These are phyloP conservation scores for Tolypocladium inflatum DNA, from an alignment of 2,329 filamentous ascomycete genomes.

Conservation along the genomic window DNA sequence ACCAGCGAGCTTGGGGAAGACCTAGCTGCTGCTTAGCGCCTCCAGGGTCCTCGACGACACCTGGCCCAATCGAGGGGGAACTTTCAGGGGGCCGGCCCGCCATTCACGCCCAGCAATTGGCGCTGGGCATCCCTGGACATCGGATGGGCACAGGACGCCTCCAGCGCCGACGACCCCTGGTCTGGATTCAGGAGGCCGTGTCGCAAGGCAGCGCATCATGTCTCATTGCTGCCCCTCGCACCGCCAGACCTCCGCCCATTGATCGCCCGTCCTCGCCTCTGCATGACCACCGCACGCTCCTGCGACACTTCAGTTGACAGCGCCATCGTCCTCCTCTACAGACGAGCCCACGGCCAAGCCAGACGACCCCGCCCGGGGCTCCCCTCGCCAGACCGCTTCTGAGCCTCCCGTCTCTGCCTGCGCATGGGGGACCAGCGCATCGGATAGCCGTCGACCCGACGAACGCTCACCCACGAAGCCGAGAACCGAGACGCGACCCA, in stretches of 20 bases:
- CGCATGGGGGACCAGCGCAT: not conserved
- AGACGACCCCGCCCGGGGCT: not conserved
- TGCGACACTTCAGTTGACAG: not conserved
- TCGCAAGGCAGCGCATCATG: constrained; percentile 22
- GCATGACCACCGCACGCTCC: not conserved
- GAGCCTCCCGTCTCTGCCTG: not conserved
- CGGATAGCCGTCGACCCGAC: constrained; percentile 2
- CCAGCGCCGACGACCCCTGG: not conserved
- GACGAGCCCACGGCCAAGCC: not conserved
- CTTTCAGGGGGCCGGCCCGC: constrained; percentile 1
- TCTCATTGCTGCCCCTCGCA: constrained; percentile 20
- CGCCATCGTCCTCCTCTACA: not conserved
- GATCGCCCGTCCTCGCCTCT: not conserved
- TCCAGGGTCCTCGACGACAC: not conserved
- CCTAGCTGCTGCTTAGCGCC: not conserved
- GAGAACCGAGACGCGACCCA: not conserved
- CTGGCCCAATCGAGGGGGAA: not conserved
- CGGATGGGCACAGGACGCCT: not conserved
- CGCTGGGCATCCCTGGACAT: not conserved
- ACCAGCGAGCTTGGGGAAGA: not conserved
- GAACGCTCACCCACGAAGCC: not conserved
- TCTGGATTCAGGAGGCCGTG: not conserved
- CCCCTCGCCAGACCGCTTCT: not conserved
- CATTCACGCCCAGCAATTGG: constrained; percentile 4
- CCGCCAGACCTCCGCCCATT: constrained; percentile 2